Conservation (phyloP, 257 asterid species). For the Gentiana macrophylla region DNA sequence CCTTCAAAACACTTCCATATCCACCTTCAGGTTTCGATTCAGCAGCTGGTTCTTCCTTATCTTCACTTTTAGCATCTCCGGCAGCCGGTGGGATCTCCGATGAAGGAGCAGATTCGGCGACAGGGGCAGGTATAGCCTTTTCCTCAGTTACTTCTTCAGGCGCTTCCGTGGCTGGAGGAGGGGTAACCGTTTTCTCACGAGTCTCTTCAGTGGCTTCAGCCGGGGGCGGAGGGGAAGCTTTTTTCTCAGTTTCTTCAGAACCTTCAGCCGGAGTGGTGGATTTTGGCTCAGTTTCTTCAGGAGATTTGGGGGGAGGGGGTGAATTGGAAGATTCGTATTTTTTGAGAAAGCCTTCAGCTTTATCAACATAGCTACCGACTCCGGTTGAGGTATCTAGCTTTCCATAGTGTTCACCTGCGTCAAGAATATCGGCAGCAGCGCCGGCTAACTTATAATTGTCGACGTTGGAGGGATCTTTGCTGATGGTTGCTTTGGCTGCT, state of each 20-base stretch:
- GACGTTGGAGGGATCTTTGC: background rate
- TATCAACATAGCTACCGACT: slow-evolving; percentile 15
- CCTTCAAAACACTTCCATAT: background rate
- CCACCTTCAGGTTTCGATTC: slow-evolving; percentile 17
- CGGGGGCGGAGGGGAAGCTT: too few species aligned
- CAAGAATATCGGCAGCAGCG: slow-evolving; percentile 43
- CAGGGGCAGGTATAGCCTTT: too few species aligned
- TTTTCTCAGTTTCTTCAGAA: too few species aligned
- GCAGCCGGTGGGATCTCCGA: background rate
- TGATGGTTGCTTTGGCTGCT: slow-evolving; percentile 8
- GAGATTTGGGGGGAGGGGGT: background rate
- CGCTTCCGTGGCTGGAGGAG: too few species aligned
- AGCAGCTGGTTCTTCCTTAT: slow-evolving; percentile 16
- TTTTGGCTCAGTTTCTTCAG: slow-evolving; percentile 8
- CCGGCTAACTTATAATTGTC: slow-evolving; percentile 26
- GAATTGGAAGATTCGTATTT: slow-evolving; percentile 6
- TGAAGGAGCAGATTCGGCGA: too few species aligned
- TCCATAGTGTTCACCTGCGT: slow-evolving; percentile 39
- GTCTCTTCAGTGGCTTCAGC: background rate
- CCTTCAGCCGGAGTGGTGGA: too few species aligned
- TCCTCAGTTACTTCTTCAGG: too few species aligned
- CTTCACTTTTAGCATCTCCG: background rate
- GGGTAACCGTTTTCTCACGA: too few species aligned
- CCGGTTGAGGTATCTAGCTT: slow-evolving; percentile 24
- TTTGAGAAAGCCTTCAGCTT: slow-evolving; percentile 2